A percentile compares a stretch with the other conserved stretches of the same genome.
phyloP scores from a whole-genome alignment of 176 grass and related monocot genomes.

The Tuctoria greenei region DNA sequence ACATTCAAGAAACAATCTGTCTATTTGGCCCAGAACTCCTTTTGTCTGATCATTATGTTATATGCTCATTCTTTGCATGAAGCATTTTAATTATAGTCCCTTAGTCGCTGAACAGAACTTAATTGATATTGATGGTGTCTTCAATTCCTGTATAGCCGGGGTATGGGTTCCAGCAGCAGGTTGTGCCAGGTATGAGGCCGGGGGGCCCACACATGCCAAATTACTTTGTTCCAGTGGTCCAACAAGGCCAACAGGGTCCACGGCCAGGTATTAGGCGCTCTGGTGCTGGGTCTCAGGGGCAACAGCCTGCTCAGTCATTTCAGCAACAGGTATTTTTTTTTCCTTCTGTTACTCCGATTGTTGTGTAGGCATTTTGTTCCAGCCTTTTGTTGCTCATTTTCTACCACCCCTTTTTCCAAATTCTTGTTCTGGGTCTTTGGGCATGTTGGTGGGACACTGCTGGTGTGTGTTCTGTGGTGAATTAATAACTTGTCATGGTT shows the following conservation, averaged over 20 bases:
- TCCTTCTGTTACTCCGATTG: not conserved
- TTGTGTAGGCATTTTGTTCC: not conserved
- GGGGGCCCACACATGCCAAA: conserved; percentile 77
- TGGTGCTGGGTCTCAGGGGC: conserved; percentile 58
- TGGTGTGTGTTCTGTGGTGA: not conserved
- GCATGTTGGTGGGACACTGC: not conserved
- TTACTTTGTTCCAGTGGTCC: conserved; percentile 75
- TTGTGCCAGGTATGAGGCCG: conserved; percentile 92
- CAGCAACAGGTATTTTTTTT: conserved; percentile 68
- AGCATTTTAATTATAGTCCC: not conserved
- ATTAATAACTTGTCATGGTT: conserved; percentile 13
- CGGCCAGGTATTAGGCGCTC: conserved; percentile 73
- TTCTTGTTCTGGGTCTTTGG: not conserved
- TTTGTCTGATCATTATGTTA: conserved; percentile 13
- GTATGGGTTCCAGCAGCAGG: conserved; percentile 84
- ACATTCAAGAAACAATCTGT: not conserved
- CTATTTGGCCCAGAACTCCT: conserved; percentile 12
- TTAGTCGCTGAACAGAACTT: conserved; percentile 3
- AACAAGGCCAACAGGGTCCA: conserved; percentile 75
- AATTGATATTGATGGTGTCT: conserved; percentile 25
- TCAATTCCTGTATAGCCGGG: conserved; percentile 51
- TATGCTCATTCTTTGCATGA: not conserved
- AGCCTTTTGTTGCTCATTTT: not conserved
- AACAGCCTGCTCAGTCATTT: conserved; percentile 59
- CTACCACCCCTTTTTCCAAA: not conserved